These are phyloP conservation scores for Neurospora hispaniola DNA, from an alignment of 495 filamentous ascomycete genomes.

Conservation along the genomic window DNA sequence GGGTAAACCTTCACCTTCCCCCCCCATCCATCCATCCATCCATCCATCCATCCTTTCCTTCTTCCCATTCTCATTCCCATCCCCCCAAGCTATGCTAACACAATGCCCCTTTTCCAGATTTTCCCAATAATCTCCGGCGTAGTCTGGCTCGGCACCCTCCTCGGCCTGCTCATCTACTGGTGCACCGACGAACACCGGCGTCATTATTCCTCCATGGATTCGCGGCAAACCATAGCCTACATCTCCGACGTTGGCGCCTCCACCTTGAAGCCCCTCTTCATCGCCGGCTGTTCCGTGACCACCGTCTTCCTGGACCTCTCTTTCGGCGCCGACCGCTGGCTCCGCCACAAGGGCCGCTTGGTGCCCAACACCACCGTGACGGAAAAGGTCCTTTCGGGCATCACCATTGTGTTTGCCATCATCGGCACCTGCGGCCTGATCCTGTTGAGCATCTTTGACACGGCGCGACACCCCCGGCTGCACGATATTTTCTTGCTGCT, in stretches of 20 bases:
- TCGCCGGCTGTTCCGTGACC: constrained; percentile 66
- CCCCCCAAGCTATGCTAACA: background rate
- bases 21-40: too few species aligned
- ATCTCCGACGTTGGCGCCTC: constrained; percentile 70
- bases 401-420: constrained; percentile 63
- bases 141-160: constrained; percentile 64
- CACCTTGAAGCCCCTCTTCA: constrained; percentile 74
- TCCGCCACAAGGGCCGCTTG: constrained; percentile 65
- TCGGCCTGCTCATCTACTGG: constrained; percentile 52
- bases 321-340: constrained; percentile 70
- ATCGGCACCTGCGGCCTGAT: constrained; percentile 72
- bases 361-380: constrained; percentile 53
- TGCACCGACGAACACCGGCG: constrained; percentile 41
- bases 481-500: constrained; percentile 73
- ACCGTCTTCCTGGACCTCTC: constrained; percentile 77
- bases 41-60: background rate
- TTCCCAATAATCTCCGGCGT: constrained; percentile 70
- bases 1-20: constrained; percentile 26
- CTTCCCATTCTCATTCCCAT: background rate
- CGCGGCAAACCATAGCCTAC: constrained; percentile 62
- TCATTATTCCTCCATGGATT: constrained; percentile 57
- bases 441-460: constrained; percentile 77
- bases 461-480: constrained; percentile 45
- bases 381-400: constrained; percentile 59
- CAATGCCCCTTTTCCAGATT: constrained; percentile 49